Evolutionary conservation across 2,329 filamentous ascomycete genomes (phyloP), one percentile per base, ranked within the genome.

Genomic region (Xylariaceae sp.): DNA sequence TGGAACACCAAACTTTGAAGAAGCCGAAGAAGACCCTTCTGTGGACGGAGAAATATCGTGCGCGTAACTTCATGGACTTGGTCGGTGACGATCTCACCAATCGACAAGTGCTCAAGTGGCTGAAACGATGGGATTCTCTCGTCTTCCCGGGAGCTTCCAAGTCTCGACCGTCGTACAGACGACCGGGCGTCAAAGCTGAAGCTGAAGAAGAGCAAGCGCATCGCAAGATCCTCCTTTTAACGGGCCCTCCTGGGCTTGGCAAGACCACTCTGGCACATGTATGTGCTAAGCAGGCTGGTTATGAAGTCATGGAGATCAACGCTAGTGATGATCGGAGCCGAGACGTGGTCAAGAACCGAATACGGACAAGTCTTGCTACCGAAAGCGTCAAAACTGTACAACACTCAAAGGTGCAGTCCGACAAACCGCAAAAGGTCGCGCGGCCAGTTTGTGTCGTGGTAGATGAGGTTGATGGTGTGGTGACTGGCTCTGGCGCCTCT

Each of bases 21-120:
- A 78, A 73, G 54, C 64, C 70, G 1, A 78, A 73, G 53, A 74
- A 71, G 56, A 80, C 83, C 0, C 69, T 90, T 31, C 75, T 99
- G 66, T 99, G 94, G 94, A 96, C 93, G 0, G 94, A 99, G 67
- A 99, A 99, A 68, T 99, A 99, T 67, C 86, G 94, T 34, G 94
- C 94, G 28, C 84, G 84, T 55, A 93, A 86, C 62, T 99, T 97
- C 63, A 89, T 92, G 61, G 94, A 99, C 61, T 78, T 99, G 0
- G 90, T 96, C 44, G 95, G 95, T 28, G 94, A 99, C 62, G 94
- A 99, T 66, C 80, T 91, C 42, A 97, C 93, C 22, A 95, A 99
- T 69, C 84, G 94, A 54, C 81, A 87, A 54, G 93, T 99, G 5
- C 75, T 99, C 50, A 84, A 89, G 48, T 99, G 94, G 94, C 75